phyloP scores from a whole-genome alignment of 2,329 filamentous ascomycete species.

The Ramularia endophylla region DNA sequence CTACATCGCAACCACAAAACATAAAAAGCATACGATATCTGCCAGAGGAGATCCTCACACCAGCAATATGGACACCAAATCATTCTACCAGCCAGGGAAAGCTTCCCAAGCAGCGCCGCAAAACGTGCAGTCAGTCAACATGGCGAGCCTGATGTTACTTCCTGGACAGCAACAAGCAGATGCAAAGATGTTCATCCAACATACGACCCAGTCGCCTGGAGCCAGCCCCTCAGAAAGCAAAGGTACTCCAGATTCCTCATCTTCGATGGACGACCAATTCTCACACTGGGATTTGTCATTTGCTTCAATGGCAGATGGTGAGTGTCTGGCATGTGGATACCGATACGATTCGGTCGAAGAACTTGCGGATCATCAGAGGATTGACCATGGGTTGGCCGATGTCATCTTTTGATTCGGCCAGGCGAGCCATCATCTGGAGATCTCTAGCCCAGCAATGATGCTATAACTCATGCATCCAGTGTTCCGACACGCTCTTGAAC shows the following conservation, averaged over 20 bases:
- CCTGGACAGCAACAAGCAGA: background rate
- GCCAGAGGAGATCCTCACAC: background rate
- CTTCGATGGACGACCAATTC: background rate
- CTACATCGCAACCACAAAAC: no score
- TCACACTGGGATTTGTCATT: background rate
- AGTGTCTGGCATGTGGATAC: constrained; percentile 20
- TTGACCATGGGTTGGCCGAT: constrained; percentile 17
- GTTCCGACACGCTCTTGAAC: no score
- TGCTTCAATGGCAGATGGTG: constrained; percentile 3
- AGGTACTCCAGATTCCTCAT: background rate
- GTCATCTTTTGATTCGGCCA: constrained; percentile 13
- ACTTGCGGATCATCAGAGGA: constrained; percentile 19
- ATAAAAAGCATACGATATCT: no score
- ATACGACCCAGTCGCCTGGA: background rate
- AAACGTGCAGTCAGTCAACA: background rate
- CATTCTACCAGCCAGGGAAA: background rate
- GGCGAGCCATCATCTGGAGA: no score
- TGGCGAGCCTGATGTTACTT: constrained; percentile 1
- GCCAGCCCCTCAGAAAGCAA: background rate
- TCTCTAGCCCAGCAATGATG: no score
- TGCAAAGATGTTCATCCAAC: background rate
- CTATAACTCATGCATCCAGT: no score
- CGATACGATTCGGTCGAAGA: constrained; percentile 19
- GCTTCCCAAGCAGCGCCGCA: no score
- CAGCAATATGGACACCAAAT: background rate